Conservation (phyloP, 768 basidiomycete species). For the Leccinellum albellum region DNA sequence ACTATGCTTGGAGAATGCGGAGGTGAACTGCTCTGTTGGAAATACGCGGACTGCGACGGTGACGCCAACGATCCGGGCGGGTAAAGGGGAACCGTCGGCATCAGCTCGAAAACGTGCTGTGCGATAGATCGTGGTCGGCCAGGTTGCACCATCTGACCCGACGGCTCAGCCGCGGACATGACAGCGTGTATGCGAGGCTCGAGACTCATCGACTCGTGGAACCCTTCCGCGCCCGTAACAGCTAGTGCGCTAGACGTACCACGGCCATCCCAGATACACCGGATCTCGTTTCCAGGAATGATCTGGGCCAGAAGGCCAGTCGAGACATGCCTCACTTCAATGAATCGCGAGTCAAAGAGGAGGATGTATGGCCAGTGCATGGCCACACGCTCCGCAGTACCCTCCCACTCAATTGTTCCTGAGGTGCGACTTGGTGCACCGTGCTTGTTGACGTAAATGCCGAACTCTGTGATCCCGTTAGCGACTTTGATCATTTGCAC, state of each 20-base stretch:
- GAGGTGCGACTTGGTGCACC: slow-evolving; percentile 76
- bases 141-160: slow-evolving; percentile 36
- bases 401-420: slow-evolving; percentile 91
- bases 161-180: slow-evolving; percentile 55
- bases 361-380: slow-evolving; percentile 87
- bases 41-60: slow-evolving; percentile 50
- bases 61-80: slow-evolving; percentile 47
- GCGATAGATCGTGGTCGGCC: slow-evolving; percentile 48
- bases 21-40: slow-evolving; percentile 50
- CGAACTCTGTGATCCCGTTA: slow-evolving; percentile 60
- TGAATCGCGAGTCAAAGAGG: slow-evolving; percentile 84
- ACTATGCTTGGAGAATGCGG: slow-evolving; percentile 51
- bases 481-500: not conserved
- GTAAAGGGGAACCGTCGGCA: slow-evolving; percentile 40
- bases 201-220: slow-evolving; percentile 46
- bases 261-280: slow-evolving; percentile 90
- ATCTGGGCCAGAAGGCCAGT: slow-evolving; percentile 80
- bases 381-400: slow-evolving; percentile 82
- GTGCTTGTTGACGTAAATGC: slow-evolving; percentile 87
- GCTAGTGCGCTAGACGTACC: slow-evolving; percentile 30
- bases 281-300: slow-evolving; percentile 74
- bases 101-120: slow-evolving; percentile 75
- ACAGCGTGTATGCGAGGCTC: slow-evolving; percentile 87
- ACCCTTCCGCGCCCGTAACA: slow-evolving; percentile 32
- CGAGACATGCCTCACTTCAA: slow-evolving; percentile 83